Evolutionary conservation across 148 eudicot genomes (phyloP).

Genomic region (Vaccinium macrocarpon): DNA sequence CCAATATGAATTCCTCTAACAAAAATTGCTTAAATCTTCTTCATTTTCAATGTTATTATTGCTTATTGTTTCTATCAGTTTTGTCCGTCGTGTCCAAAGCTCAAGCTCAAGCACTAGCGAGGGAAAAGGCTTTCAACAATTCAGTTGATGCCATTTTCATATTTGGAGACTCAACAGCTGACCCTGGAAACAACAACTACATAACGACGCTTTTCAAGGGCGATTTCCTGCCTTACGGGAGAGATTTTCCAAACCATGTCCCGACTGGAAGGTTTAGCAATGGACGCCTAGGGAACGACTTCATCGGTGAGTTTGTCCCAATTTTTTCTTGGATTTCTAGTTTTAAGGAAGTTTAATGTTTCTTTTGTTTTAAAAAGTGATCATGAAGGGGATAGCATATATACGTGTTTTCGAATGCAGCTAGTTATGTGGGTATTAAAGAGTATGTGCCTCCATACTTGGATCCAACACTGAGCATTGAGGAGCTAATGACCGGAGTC

Average conservation of each 20-base stretch:
- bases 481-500: constrained; percentile 68
- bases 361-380: neutral
- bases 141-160: constrained; percentile 47
- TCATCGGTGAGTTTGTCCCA: constrained; percentile 38
- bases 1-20: neutral
- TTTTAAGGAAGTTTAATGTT: neutral
- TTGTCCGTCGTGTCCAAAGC: neutral
- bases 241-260: constrained; percentile 19
- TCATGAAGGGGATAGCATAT: neutral
- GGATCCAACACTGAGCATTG: constrained; percentile 50
- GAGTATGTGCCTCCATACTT: constrained; percentile 66
- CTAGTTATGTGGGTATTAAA: constrained; percentile 59
- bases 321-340: neutral
- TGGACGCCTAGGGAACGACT: constrained; percentile 59
- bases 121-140: constrained; percentile 24
- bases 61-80: neutral
- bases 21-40: neutral
- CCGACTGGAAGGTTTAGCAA: constrained; percentile 71
- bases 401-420: constrained; percentile 23
- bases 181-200: constrained; percentile 76
- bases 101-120: constrained; percentile 10
- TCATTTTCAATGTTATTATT: neutral
- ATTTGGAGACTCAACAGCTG: constrained; percentile 73
- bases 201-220: constrained; percentile 31
- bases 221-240: neutral